phyloP scores from a whole-genome alignment of 1,284 basidiomycete species.

The Puccinia novopanici region DNA sequence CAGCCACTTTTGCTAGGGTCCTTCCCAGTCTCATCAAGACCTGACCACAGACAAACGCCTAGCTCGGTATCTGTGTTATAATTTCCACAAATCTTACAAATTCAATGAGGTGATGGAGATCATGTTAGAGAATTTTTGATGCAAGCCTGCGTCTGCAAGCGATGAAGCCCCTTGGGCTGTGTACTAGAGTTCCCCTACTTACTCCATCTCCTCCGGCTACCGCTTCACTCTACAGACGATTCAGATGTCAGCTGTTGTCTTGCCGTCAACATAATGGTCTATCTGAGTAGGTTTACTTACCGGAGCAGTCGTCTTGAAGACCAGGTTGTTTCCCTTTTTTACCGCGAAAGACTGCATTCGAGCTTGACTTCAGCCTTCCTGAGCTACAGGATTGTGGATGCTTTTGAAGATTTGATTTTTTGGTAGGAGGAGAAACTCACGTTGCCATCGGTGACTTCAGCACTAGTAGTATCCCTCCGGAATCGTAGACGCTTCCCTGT shows the following conservation, averaged over 20 bases:
- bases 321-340: conserved; percentile 1
- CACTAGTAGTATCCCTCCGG: background rate
- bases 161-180: too few relatives aligned
- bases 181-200: background rate
- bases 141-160: too few relatives aligned
- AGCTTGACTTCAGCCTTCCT: background rate
- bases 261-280: background rate
- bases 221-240: conserved; percentile 9
- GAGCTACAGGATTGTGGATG: too few relatives aligned
- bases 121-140: too few relatives aligned
- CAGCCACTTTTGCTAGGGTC: conserved; percentile 35
- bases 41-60: conserved; percentile 39
- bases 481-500: background rate
- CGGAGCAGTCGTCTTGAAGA: background rate
- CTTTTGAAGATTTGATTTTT: background rate
- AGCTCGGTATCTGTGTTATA: conserved; percentile 22
- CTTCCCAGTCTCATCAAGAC: conserved; percentile 28
- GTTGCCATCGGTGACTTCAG: background rate
- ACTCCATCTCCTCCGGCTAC: conserved; percentile 18
- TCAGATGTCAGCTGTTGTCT: background rate
- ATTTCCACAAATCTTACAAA: conserved; percentile 23
- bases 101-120: too few relatives aligned
- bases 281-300: background rate
- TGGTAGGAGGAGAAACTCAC: background rate
- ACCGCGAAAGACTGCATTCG: background rate